Conservation (phyloP, 2,329 filamentous ascomycete genomes). For the Ciborinia camelliae region DNA sequence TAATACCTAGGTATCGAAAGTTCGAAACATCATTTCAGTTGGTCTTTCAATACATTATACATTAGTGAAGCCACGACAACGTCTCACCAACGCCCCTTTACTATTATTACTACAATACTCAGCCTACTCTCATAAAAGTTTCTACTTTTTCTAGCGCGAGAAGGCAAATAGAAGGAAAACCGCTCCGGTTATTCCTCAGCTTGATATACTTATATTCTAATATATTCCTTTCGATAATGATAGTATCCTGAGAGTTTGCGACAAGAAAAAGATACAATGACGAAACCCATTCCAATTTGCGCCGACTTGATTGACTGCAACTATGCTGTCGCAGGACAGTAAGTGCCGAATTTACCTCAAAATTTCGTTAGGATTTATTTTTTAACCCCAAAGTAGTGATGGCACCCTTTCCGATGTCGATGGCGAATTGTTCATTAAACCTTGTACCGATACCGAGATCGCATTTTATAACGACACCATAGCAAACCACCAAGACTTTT, state of each 20-base stretch:
- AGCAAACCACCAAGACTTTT: constrained; percentile 66
- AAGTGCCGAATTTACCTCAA: constrained; percentile 42
- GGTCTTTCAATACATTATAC: not conserved
- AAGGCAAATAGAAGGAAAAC: constrained; percentile 16
- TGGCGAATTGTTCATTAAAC: constrained; percentile 89
- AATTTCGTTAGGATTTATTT: constrained; percentile 5
- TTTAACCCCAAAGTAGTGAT: constrained; percentile 55
- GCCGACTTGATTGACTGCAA: constrained; percentile 66
- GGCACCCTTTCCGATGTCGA: constrained; percentile 82
- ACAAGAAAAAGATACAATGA: constrained; percentile 35
- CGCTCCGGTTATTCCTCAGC: constrained; percentile 4
- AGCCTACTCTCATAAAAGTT: constrained; percentile 2
- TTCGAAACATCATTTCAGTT: too few relatives aligned
- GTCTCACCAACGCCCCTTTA: constrained; percentile 14
- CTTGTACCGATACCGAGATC: constrained; percentile 81
- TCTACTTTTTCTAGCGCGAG: constrained; percentile 10
- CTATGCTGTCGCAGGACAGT: constrained; percentile 82
- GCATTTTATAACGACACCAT: constrained; percentile 76
- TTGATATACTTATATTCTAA: constrained; percentile 22
- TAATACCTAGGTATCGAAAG: too few relatives aligned
- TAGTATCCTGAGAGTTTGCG: constrained; percentile 31
- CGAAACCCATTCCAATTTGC: constrained; percentile 40
- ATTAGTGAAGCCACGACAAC: constrained; percentile 25
- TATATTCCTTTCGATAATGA: constrained; percentile 33
- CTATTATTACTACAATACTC: constrained; percentile 15